These are phyloP conservation scores for Emericellopsis terricola DNA, from an alignment of 495 filamentous ascomycete species.

Conservation along the genomic window DNA sequence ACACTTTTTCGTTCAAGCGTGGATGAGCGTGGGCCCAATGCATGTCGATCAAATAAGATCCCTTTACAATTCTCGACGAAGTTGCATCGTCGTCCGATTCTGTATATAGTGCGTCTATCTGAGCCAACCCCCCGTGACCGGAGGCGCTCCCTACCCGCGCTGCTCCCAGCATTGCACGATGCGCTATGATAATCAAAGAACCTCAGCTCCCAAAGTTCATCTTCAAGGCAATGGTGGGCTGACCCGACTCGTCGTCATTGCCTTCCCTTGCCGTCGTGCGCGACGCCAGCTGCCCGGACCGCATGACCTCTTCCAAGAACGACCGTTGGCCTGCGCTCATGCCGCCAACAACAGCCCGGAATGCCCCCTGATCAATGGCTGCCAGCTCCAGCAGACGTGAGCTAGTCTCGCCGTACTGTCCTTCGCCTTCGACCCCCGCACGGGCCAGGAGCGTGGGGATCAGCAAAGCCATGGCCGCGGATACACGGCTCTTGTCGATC, in stretches of 20 bases:
- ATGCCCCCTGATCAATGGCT: conserved; percentile 48
- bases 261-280: conserved; percentile 10
- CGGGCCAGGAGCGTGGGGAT: conserved; percentile 64
- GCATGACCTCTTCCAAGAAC: conserved; percentile 71
- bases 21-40: not conserved
- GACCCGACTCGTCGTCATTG: conserved; percentile 27
- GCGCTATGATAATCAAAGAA: too few relatives aligned
- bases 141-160: too few relatives aligned
- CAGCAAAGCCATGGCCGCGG: conserved; percentile 51
- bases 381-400: conserved; percentile 65
- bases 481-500: conserved; percentile 24
- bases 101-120: too few relatives aligned
- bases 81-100: too few relatives aligned
- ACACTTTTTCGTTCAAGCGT: conserved; percentile 3
- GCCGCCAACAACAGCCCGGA: conserved; percentile 53
- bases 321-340: conserved; percentile 54
- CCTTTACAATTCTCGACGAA: conserved; percentile 4
- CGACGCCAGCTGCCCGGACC: conserved; percentile 27
- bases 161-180: too few relatives aligned
- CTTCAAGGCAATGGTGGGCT: conserved; percentile 83
- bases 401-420: conserved; percentile 56
- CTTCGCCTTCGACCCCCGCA: conserved; percentile 31
- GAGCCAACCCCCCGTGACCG: too few relatives aligned
- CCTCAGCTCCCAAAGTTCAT: conserved; percentile 56
- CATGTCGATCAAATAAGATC: conserved; percentile 4